Conservation (phyloP, 1,139 yeast genomes). For the Candida smagusa region DNA sequence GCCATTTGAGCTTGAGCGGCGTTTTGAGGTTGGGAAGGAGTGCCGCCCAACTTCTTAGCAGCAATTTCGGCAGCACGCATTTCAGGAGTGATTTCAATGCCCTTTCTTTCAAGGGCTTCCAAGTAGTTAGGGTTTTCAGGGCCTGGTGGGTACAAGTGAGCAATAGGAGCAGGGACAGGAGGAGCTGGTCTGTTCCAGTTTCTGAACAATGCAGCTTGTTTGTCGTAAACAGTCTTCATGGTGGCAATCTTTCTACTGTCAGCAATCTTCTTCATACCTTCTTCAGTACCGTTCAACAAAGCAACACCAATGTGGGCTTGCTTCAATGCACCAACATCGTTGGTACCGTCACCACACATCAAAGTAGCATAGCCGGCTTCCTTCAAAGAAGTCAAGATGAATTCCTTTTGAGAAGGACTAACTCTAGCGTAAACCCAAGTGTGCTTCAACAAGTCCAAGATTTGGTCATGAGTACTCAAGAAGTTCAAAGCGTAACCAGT, state of each 20-base stretch:
- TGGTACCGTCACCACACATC: constrained; percentile 99
- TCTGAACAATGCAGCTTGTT: constrained; percentile 73
- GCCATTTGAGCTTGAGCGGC: constrained; percentile 54
- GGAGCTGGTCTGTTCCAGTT: constrained; percentile 86
- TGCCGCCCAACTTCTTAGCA: constrained; percentile 40
- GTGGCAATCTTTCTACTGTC: constrained; percentile 74
- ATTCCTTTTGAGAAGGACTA: constrained; percentile 94
- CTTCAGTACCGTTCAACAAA: constrained; percentile 92
- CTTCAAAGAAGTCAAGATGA: constrained; percentile 77
- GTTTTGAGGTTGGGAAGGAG: constrained; percentile 31
- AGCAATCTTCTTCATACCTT: constrained; percentile 83
- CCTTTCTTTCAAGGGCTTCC: constrained; percentile 80
- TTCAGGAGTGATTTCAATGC: constrained; percentile 69
- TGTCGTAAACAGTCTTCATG: constrained; percentile 68
- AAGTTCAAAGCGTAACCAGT: constrained; percentile 87
- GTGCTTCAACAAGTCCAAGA: constrained; percentile 71
- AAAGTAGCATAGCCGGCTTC: constrained; percentile 88
- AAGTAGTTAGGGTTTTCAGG: constrained; percentile 85
- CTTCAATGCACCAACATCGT: constrained; percentile 98
- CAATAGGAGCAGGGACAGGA: constrained; percentile 82
- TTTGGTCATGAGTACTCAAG: constrained; percentile 60
- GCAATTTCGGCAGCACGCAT: constrained; percentile 56
- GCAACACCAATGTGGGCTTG: constrained; percentile 99
- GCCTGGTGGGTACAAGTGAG: constrained; percentile 96
- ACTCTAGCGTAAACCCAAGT: constrained; percentile 99